Evolutionary conservation across 2,329 filamentous ascomycete species (phyloP).

Genomic region (Ophiostoma sp.): DNA sequence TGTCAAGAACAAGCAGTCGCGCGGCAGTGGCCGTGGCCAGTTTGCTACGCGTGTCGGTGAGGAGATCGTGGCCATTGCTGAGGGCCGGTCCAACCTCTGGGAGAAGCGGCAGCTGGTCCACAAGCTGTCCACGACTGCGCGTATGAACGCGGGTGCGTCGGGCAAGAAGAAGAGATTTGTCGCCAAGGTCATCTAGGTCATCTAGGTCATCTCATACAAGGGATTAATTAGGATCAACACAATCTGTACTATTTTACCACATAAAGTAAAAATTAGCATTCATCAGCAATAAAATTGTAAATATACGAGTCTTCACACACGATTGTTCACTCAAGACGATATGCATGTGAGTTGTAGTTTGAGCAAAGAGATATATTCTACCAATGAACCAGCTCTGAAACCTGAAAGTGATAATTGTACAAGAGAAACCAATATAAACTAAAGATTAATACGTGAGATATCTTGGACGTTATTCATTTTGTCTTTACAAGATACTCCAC

Average conservation of each 20-base stretch:
- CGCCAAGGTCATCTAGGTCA: neutral
- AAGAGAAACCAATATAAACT: constrained; percentile 3
- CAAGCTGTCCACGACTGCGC: constrained; percentile 69
- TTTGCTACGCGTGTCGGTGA: constrained; percentile 76
- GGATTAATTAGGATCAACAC: neutral
- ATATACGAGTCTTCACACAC: neutral
- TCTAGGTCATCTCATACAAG: neutral
- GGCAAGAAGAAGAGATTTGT: neutral
- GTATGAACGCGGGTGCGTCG: constrained; percentile 56
- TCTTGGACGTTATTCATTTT: neutral
- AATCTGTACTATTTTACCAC: neutral
- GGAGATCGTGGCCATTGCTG: constrained; percentile 80
- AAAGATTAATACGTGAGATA: neutral
- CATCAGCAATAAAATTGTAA: neutral
- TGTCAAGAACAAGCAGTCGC: constrained; percentile 70
- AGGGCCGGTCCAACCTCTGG: constrained; percentile 81
- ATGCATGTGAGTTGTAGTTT: neutral
- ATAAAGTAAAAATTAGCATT: neutral
- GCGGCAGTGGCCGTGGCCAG: constrained; percentile 63
- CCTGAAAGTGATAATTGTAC: neutral
- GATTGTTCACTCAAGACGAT: neutral
- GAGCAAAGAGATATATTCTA: neutral
- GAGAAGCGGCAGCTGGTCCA: constrained; percentile 72
- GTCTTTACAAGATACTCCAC: neutral
- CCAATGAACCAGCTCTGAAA: neutral